Conservation (phyloP, 139 green algal species). For the Nannochloris sp. region DNA sequence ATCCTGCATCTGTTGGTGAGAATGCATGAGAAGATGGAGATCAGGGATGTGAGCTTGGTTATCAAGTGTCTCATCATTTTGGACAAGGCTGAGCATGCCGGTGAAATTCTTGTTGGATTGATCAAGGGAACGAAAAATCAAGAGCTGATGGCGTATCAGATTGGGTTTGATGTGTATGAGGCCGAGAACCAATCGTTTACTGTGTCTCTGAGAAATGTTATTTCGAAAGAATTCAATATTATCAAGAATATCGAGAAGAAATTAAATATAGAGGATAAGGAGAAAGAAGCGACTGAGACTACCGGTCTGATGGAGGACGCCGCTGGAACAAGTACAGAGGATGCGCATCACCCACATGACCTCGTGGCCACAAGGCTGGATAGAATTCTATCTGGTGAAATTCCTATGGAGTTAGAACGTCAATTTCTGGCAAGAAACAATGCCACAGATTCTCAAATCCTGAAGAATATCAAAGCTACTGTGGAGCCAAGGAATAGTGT, state of each 20-base stretch:
- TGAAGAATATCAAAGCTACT: constrained; percentile 82
- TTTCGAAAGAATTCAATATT: constrained; percentile 7
- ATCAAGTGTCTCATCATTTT: constrained; percentile 90
- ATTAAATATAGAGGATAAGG: constrained; percentile 10
- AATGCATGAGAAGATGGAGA: constrained; percentile 50
- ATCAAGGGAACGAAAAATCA: constrained; percentile 59
- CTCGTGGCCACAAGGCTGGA: background rate
- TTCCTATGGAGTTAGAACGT: constrained; percentile 79
- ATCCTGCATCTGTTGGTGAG: constrained; percentile 73
- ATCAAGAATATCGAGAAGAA: background rate
- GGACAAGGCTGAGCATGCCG: constrained; percentile 69
- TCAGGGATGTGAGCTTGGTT: constrained; percentile 73
- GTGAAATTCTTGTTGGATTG: constrained; percentile 70
- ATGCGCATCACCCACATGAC: background rate
- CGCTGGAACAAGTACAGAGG: constrained; percentile 8
- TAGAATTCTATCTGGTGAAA: constrained; percentile 70
- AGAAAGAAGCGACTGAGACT: constrained; percentile 26
- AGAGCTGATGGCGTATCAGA: constrained; percentile 85
- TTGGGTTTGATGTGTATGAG: constrained; percentile 95
- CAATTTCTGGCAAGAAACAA: constrained; percentile 91
- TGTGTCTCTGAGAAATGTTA: constrained; percentile 5
- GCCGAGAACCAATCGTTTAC: constrained; percentile 91
- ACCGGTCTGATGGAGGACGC: constrained; percentile 6
- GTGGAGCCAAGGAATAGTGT: constrained; percentile 72
- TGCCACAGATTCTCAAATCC: constrained; percentile 68